These are phyloP conservation scores for Fusarium concolor DNA, from an alignment of 2,329 filamentous ascomycete genomes.

Conservation along the genomic window DNA sequence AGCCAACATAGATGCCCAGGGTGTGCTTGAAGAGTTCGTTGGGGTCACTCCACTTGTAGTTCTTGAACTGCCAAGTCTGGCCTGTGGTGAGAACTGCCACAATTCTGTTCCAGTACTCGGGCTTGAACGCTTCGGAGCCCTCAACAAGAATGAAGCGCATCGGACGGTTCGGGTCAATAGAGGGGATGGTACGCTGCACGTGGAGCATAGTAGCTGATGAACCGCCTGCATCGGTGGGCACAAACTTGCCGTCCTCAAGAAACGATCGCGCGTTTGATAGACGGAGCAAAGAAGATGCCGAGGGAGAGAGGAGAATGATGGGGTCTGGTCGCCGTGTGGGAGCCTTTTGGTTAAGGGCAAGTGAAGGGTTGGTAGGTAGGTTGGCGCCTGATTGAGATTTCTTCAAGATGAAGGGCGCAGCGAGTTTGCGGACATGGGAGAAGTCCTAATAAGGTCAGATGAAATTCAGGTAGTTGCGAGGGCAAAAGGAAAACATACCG, in stretches of 20 bases:
- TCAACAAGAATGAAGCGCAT: slow-evolving; percentile 97
- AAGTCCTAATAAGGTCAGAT: slow-evolving; percentile 75
- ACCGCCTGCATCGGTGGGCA: slow-evolving; percentile 77
- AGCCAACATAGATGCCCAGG: slow-evolving; percentile 89
- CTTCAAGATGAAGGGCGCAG: slow-evolving; percentile 78
- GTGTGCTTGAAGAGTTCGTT: slow-evolving; percentile 91
- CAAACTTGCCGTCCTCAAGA: slow-evolving; percentile 85
- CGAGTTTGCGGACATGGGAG: slow-evolving; percentile 89
- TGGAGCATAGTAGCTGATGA: slow-evolving; percentile 84
- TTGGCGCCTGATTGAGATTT: slow-evolving; percentile 59
- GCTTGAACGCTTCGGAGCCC: slow-evolving; percentile 92
- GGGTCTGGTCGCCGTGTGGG: slow-evolving; percentile 73
- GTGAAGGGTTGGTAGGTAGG: slow-evolving; percentile 57
- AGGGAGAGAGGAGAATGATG: slow-evolving; percentile 96
- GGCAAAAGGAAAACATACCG: slow-evolving; percentile 65
- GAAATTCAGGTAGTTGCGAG: background rate
- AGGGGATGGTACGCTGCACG: slow-evolving; percentile 80
- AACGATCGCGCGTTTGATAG: slow-evolving; percentile 97
- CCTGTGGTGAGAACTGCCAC: slow-evolving; percentile 98
- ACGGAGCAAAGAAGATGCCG: slow-evolving; percentile 91
- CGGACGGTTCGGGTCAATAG: slow-evolving; percentile 75
- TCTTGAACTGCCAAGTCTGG: slow-evolving; percentile 98
- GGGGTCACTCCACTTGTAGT: slow-evolving; percentile 94
- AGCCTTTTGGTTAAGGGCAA: slow-evolving; percentile 66
- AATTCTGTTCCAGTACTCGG: slow-evolving; percentile 95